Evolutionary conservation across 208 protist species (phyloP).

Genomic region (Polymyxa betae): DNA sequence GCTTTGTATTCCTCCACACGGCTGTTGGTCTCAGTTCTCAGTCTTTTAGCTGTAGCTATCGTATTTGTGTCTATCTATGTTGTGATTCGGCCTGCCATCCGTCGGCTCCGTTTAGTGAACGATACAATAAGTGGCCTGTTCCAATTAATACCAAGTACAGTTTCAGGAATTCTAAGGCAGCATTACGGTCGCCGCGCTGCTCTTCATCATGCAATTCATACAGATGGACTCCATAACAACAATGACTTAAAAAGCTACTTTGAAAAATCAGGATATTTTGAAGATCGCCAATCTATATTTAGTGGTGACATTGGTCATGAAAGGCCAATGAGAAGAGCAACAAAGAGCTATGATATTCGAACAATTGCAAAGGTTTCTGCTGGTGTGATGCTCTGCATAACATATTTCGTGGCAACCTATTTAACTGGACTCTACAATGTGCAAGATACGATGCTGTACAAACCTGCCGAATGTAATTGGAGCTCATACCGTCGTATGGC

Average conservation of each 20-base stretch:
- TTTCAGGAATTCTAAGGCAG: background rate
- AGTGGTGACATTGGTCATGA: background rate
- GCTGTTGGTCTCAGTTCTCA: background rate
- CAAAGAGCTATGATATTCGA: background rate
- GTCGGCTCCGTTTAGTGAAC: background rate
- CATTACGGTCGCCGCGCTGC: background rate
- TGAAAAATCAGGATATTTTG: background rate
- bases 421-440: background rate
- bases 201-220: background rate
- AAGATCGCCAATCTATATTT: background rate
- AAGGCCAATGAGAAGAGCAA: background rate
- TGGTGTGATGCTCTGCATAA: conserved; percentile 14
- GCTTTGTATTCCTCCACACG: background rate
- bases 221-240: background rate
- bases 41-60: background rate
- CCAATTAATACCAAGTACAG: background rate
- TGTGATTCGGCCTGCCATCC: background rate
- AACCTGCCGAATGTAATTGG: conserved; percentile 47
- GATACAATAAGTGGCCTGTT: background rate
- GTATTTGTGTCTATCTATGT: background rate
- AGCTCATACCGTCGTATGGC: background rate
- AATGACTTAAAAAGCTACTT: background rate
- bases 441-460: background rate
- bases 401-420: conserved; percentile 45
- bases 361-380: background rate